Conservation (phyloP, 768 basidiomycete species). For the Russula earlei region DNA sequence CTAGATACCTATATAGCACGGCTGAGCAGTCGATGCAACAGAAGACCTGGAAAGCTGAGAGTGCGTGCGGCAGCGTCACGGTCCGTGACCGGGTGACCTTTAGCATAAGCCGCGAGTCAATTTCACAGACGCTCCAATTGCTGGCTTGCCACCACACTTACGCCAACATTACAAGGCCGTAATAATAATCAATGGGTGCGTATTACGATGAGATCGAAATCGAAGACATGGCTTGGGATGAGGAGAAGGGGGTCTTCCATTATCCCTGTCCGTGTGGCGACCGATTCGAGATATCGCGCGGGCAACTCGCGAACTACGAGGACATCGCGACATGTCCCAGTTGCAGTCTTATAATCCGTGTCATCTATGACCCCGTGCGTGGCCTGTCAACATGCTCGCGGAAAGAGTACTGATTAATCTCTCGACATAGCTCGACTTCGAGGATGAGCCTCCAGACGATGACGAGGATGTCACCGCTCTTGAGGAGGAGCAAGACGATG, state of each 20-base stretch:
- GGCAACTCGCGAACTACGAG: slow-evolving; percentile 79
- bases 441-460: slow-evolving; percentile 57
- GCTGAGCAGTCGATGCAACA: slow-evolving; percentile 97
- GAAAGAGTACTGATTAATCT: neutral
- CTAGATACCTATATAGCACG: slow-evolving; percentile 82
- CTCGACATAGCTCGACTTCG: slow-evolving; percentile 60
- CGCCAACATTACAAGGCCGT: neutral
- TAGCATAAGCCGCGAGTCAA: no score
- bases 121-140: no score
- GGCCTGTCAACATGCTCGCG: neutral
- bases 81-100: no score
- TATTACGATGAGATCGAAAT: slow-evolving; percentile 98
- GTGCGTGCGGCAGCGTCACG: no score
- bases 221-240: slow-evolving; percentile 92
- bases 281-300: slow-evolving; percentile 87
- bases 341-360: slow-evolving; percentile 86
- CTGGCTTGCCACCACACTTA: neutral
- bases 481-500: slow-evolving; percentile 18
- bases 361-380: slow-evolving; percentile 91
- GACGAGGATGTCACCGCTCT: slow-evolving; percentile 28
- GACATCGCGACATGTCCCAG: slow-evolving; percentile 95
- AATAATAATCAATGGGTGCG: slow-evolving; percentile 47
- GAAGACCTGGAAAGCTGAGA: slow-evolving; percentile 99
- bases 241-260: slow-evolving; percentile 74
- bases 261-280: slow-evolving; percentile 98